Evolutionary conservation across 2,329 filamentous ascomycete genomes (phyloP).

Genomic region (Colletotrichum sp.): DNA sequence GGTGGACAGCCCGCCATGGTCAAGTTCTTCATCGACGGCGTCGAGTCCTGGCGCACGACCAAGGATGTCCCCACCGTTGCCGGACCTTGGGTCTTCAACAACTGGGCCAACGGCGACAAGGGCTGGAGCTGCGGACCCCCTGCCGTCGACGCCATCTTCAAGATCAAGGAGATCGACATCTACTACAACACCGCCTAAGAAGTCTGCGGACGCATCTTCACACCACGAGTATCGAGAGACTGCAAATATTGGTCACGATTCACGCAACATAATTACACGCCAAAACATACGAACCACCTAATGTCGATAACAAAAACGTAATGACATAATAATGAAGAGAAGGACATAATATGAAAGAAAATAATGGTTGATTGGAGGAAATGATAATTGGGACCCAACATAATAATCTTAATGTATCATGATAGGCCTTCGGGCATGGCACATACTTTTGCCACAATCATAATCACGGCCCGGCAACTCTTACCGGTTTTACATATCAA

Average conservation of each 20-base stretch:
- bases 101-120: conserved; percentile 35
- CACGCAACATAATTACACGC: neutral
- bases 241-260: neutral
- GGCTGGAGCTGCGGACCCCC: conserved; percentile 34
- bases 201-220: neutral
- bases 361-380: neutral
- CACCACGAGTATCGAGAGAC: neutral
- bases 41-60: conserved; percentile 27
- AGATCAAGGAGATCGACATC: conserved; percentile 24
- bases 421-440: neutral
- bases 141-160: conserved; percentile 23
- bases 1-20: conserved; percentile 21
- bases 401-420: neutral
- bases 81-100: conserved; percentile 35
- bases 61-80: conserved; percentile 27
- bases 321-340: neutral
- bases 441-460: neutral
- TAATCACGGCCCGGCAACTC: neutral
- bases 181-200: conserved; percentile 32
- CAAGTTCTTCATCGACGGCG: conserved; percentile 30
- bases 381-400: neutral
- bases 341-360: neutral
- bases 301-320: neutral
- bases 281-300: neutral
- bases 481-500: neutral